phyloP scores from a whole-genome alignment of 169 alveolate species.

The Eimeria sp. region DNA sequence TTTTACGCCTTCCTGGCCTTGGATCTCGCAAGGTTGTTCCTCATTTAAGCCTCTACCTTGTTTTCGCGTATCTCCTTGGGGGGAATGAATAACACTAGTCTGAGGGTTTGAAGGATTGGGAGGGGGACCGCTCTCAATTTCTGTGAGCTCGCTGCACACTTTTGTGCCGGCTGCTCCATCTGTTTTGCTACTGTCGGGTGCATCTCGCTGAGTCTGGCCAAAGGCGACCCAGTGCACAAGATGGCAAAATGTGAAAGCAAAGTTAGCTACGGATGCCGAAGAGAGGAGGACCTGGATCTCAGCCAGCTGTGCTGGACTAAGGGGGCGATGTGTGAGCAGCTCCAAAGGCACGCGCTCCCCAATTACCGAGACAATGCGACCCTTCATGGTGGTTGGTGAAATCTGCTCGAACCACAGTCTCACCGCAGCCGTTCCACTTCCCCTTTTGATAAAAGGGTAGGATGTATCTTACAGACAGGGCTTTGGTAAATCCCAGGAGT shows the following conservation, averaged over 20 bases:
- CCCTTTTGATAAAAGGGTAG: not conserved
- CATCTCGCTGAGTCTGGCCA: conserved; percentile 59
- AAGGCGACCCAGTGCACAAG: conserved; percentile 65
- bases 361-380: conserved; percentile 22
- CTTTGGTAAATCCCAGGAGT: not conserved
- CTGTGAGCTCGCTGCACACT: not conserved
- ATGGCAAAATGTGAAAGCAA: conserved; percentile 50
- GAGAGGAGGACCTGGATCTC: conserved; percentile 58
- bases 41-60: not conserved
- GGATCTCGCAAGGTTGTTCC: not conserved
- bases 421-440: not conserved
- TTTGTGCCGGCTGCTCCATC: not conserved
- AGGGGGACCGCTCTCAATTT: not conserved
- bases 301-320: conserved; percentile 58
- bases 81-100: not conserved
- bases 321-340: conserved; percentile 38
- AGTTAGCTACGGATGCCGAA: not conserved
- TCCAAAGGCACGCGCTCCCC: conserved; percentile 59
- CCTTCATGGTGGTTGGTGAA: conserved; percentile 29
- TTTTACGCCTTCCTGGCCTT: not conserved
- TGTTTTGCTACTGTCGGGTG: not conserved
- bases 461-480: not conserved
- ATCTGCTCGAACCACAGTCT: conserved; percentile 30
- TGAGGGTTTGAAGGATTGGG: not conserved
- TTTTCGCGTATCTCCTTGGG: not conserved